Conservation (phyloP, 2,329 filamentous ascomycete species). For the Bretziella fagacearum region DNA sequence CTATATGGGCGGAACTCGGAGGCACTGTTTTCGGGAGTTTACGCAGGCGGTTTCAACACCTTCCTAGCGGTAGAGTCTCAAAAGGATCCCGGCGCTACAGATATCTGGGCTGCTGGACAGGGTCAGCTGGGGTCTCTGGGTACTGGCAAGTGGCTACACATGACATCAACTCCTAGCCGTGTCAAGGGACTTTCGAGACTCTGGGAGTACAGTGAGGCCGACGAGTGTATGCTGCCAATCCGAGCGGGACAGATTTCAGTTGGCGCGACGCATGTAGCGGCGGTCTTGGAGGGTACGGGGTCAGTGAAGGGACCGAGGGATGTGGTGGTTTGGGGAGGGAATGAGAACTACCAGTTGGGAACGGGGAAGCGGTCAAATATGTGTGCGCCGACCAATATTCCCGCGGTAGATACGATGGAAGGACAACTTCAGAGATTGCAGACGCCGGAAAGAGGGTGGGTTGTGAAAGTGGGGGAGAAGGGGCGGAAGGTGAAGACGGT, state of each 20-base stretch:
- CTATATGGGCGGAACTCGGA: conserved; percentile 11
- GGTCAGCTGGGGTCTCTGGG: conserved; percentile 73
- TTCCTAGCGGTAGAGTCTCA: conserved; percentile 59
- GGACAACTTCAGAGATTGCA: conserved; percentile 56
- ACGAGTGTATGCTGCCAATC: conserved; percentile 55
- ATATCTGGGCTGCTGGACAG: conserved; percentile 75
- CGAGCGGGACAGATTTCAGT: conserved; percentile 55
- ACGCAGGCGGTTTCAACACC: conserved; percentile 71
- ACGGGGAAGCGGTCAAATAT: conserved; percentile 77
- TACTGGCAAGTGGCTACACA: conserved; percentile 76
- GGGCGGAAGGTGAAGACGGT: conserved; percentile 61
- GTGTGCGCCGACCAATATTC: conserved; percentile 59
- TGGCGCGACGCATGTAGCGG: conserved; percentile 65
- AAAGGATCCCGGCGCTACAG: conserved; percentile 36
- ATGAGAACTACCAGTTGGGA: conserved; percentile 84
- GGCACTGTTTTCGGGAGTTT: conserved; percentile 29
- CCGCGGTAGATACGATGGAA: conserved; percentile 47
- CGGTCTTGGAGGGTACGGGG: conserved; percentile 68
- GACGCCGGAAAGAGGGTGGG: conserved; percentile 59
- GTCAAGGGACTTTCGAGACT: conserved; percentile 70
- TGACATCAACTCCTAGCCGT: conserved; percentile 60
- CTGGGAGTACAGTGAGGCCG: conserved; percentile 69
- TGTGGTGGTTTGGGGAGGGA: conserved; percentile 85
- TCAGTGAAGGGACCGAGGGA: conserved; percentile 46
- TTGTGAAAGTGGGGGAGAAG: conserved; percentile 39